Evolutionary conservation across 2,329 filamentous ascomycete species (phyloP), one percentile per base, ranked within the genome.

Genomic region (Plenodomus tracheiphilus): DNA sequence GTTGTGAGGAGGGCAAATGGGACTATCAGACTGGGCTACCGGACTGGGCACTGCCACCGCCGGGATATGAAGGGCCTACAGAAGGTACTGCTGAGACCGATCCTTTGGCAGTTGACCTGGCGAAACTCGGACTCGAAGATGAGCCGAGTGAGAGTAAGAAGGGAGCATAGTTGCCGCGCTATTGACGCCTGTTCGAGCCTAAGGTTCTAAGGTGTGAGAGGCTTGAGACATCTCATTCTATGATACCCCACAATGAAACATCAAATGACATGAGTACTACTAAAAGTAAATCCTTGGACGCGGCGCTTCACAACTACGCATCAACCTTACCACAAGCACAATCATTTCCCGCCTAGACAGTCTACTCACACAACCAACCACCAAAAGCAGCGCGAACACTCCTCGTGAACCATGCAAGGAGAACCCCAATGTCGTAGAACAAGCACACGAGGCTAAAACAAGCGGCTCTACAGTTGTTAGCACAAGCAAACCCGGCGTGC

Each of bases 1-100:
- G 93, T 59, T 92, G 93, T 69, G 83, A 85, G 20, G 85, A 85
- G 20, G 93, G 92, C 3, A 80, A 80, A 44, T 99, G 94, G 94
- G 85, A 85, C 44, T 97, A 97, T 71, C 84, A 87, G 65, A 97
- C 92, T 58, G 83, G 85, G 19, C 78, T 97, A 68, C 94, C 94
- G 1, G 77, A 77, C 17, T 99, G 94, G 94, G 93, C 91, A 15
- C 72, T 96, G 46, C 91, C 93, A 6, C 91, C 92, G 0, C 75
- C 79, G 13, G 89, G 88, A 1, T 77, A 81, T 64, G 82, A 82
- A 39, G 91, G 91, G 0, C 89, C 89, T 17, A 87, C 79, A 2
- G 81, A 86, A 54, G 84, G 88, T 4, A 81, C 79, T 0, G 69
- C 56, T 4, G 77, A 80, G 52, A 75, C 69, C 4, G 77, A 79